Percentiles rank a stretch among this genome's conserved stretches.
phyloP scores from a whole-genome alignment of 78 protist genomes.

The Chrysochromulina parva region DNA sequence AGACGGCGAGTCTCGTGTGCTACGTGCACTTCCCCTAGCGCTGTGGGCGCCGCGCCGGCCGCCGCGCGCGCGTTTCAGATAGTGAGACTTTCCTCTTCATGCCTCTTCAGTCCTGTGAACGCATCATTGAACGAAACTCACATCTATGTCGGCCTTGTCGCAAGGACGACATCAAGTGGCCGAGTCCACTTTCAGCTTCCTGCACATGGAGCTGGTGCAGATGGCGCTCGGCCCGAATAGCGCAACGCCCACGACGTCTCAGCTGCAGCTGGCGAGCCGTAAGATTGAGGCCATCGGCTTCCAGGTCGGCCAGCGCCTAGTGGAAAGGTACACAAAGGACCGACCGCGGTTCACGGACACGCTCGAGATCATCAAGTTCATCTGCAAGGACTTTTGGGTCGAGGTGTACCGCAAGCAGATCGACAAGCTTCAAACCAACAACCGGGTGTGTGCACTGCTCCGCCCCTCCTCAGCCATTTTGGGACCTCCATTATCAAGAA shows the following conservation, averaged over 20 bases:
- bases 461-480: neutral
- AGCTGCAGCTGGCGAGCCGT: neutral
- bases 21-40: too few relatives aligned
- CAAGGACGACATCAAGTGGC: neutral
- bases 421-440: conserved; percentile 50
- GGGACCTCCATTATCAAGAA: neutral
- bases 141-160: too few relatives aligned
- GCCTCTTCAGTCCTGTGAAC: too few relatives aligned
- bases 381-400: conserved; percentile 54
- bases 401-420: conserved; percentile 44
- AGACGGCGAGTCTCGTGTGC: too few relatives aligned
- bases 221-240: neutral
- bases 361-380: conserved; percentile 41
- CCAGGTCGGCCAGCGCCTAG: conserved; percentile 23
- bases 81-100: too few relatives aligned
- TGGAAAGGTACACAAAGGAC: conserved; percentile 19
- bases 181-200: neutral
- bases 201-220: conserved; percentile 8
- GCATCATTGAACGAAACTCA: too few relatives aligned
- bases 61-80: too few relatives aligned
- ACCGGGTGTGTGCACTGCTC: neutral
- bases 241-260: neutral
- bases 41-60: too few relatives aligned
- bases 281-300: conserved; percentile 34
- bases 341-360: conserved; percentile 35